A percentile compares a stretch with the other conserved stretches of the same genome.
phyloP scores from a whole-genome alignment of 805 yeast species.

The Ogataea polymorpha region DNA sequence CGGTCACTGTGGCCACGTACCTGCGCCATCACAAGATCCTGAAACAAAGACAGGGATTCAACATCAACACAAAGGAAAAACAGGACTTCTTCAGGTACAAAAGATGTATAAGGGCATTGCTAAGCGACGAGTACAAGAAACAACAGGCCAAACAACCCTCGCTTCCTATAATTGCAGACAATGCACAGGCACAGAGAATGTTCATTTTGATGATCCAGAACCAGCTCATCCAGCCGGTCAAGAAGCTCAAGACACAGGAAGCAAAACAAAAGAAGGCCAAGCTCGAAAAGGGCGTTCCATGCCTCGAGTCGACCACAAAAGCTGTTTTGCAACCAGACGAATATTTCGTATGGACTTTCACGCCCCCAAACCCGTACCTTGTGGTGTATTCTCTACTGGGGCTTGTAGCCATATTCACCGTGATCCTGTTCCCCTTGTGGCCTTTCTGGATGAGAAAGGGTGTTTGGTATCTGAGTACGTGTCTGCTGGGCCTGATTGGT shows the following conservation, averaged over 20 bases:
- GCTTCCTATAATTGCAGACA: conserved; percentile 43
- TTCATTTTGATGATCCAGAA: conserved; percentile 68
- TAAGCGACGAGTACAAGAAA: conserved; percentile 63
- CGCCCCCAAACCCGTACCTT: conserved; percentile 65
- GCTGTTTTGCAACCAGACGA: conserved; percentile 62
- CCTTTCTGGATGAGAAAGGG: conserved; percentile 84
- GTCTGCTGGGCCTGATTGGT: conserved; percentile 67
- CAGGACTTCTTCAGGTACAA: conserved; percentile 85
- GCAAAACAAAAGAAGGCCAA: conserved; percentile 59
- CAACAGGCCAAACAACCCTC: conserved; percentile 35
- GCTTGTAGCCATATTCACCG: conserved; percentile 57
- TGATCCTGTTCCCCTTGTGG: conserved; percentile 91
- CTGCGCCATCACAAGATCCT: conserved; percentile 63
- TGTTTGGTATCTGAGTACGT: conserved; percentile 87
- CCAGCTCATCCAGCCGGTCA: conserved; percentile 72
- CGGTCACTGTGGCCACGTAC: conserved; percentile 67
- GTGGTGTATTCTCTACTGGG: conserved; percentile 62
- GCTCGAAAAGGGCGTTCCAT: conserved; percentile 63
- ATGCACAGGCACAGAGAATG: conserved; percentile 55
- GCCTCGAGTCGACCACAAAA: conserved; percentile 49
- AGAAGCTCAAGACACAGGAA: conserved; percentile 67
- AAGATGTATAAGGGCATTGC: conserved; percentile 75
- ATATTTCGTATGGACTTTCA: conserved; percentile 83
- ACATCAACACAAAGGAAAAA: conserved; percentile 59
- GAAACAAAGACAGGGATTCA: conserved; percentile 74